Evolutionary conservation across 257 asterid genomes (phyloP), one percentile per base, ranked within the genome.

Genomic region (Jaltomata sinuosa): DNA sequence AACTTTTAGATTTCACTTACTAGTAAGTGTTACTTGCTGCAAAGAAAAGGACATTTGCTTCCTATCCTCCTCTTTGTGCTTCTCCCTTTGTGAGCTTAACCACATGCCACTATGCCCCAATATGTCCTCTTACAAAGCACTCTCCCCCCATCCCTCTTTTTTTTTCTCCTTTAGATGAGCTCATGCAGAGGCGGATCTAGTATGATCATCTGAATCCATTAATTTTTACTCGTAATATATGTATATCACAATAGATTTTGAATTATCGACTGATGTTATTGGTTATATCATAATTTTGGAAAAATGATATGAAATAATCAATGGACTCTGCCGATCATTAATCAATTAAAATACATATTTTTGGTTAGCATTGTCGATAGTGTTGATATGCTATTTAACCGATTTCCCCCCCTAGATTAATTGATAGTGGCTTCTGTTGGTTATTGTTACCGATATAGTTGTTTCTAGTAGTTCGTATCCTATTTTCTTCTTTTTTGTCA

Each of bases 1-100:
- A 45, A 42, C 40, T 25, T 47, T 22, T 45, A 47, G 36, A 72
- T 72, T 74, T 74, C 81, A 45, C 50, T 36, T 18, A 18, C 80
- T 74, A 42, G 81, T 25, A 42, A 74, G 59, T 45, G 32, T 74
- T 47, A 74, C 81, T 74, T 74, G 78, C 10, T 84, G 84, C 87
- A 64, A 8, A 81, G 86, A 84, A 78, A 81, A 61, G 21, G 87
- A 86, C 87, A 65, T 8, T 88, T 86, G 85, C 81, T 88, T 55
- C 64, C 80, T 47, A 22, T 53, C 87, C 87, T 57, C 72, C 36
- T 38, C 76, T 36, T 67, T 79, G 34, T 86, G 87, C 85, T 79
- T 40, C 72, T 45, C 40, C 54, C 69, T 42, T 76, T 50, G 34
- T 53, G 34, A 77, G 21, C 86, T 54, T 50, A 71, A 54, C 80